Percentiles rank a stretch among this genome's conserved stretches.
These are phyloP conservation scores for Nidularia pulvinata DNA, from an alignment of 768 basidiomycete species.

Conservation along the genomic window DNA sequence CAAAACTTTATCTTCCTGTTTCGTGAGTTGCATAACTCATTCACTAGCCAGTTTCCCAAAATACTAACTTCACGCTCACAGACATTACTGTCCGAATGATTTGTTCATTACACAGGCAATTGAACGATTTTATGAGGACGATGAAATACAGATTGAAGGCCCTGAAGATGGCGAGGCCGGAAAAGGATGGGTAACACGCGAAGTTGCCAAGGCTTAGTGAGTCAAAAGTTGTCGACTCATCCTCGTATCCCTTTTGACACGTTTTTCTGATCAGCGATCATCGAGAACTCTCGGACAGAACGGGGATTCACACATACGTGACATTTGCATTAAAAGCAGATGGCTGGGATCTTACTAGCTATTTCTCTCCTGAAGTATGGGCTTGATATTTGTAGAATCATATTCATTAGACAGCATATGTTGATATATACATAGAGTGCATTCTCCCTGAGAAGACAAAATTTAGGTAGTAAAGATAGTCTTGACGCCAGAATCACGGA, in stretches of 20 bases:
- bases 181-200: conserved; percentile 23
- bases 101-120: conserved; percentile 18
- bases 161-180: not conserved
- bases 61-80: conserved; percentile 2
- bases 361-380: conserved; percentile 26
- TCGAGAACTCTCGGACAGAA: conserved; percentile 13
- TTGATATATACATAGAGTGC: no score
- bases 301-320: conserved; percentile 27
- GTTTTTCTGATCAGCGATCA: conserved; percentile 13
- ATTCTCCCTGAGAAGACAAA: no score
- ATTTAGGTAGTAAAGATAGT: no score
- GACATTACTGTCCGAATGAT: conserved; percentile 25
- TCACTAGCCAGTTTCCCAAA: not conserved
- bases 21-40: conserved; percentile 17
- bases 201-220: conserved; percentile 21
- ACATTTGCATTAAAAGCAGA: conserved; percentile 25
- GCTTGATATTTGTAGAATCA: no score
- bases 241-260: no score
- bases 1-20: conserved; percentile 29
- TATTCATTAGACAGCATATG: no score
- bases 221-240: conserved; percentile 1
- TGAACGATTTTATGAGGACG: conserved; percentile 18
- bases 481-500: no score
- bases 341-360: conserved; percentile 27
- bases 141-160: conserved; percentile 9